Percentiles rank a stretch among this genome's conserved stretches.
phyloP scores from a whole-genome alignment of 106 monocot genomes.

The Dioscorea alata region DNA sequence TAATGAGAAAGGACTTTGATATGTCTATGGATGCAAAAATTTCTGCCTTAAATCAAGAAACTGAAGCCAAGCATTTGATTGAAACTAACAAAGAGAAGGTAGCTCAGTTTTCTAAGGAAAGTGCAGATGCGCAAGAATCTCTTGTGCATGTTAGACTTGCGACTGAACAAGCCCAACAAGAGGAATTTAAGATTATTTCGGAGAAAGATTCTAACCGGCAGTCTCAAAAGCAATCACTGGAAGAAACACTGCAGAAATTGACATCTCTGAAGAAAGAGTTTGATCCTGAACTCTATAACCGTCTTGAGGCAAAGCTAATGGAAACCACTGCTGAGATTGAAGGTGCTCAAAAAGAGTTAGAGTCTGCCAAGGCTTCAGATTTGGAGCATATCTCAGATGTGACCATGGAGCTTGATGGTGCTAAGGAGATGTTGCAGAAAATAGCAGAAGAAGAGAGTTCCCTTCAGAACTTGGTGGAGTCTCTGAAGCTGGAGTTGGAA shows the following conservation, averaged over 20 bases:
- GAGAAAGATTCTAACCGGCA: slow-evolving; percentile 21
- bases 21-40: slow-evolving; percentile 20
- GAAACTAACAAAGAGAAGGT: slow-evolving; percentile 18
- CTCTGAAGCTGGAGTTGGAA: slow-evolving; percentile 28
- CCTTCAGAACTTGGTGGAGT: slow-evolving; percentile 23
- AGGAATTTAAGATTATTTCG: slow-evolving; percentile 8
- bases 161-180: slow-evolving; percentile 24
- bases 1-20: slow-evolving; percentile 26
- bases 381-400: slow-evolving; percentile 14
- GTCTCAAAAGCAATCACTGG: slow-evolving; percentile 19
- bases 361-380: slow-evolving; percentile 13
- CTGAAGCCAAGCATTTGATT: slow-evolving; percentile 12
- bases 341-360: slow-evolving; percentile 18
- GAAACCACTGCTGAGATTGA: slow-evolving; percentile 20
- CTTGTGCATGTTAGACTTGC: slow-evolving; percentile 27
- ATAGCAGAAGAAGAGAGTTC: slow-evolving; percentile 37
- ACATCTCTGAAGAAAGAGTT: slow-evolving; percentile 24
- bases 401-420: slow-evolving; percentile 29
- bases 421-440: slow-evolving; percentile 34
- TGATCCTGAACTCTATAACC: slow-evolving; percentile 8
- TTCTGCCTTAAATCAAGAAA: slow-evolving; percentile 19
- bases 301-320: slow-evolving; percentile 24
- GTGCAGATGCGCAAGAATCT: slow-evolving; percentile 19
- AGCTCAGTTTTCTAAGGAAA: slow-evolving; percentile 22
- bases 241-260: slow-evolving; percentile 18